Percentiles rank a stretch among this genome's conserved stretches.
Evolutionary conservation across 208 protist genomes (phyloP).

Genomic region (Polymyxa betae): DNA sequence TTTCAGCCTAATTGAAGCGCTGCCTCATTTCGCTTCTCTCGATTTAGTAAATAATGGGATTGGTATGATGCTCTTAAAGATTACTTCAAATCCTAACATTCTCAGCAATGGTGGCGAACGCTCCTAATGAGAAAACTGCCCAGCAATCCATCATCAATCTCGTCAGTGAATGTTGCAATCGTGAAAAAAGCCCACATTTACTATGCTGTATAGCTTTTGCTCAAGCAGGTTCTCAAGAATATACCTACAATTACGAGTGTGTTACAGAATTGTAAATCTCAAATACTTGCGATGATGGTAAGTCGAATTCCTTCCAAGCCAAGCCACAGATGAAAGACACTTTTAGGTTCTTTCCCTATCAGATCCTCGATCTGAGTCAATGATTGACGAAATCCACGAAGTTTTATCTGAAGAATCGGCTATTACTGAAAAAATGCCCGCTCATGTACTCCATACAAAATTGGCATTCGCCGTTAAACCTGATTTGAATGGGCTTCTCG

Average conservation of each 20-base stretch:
- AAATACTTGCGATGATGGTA: not conserved
- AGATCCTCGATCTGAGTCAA: not conserved
- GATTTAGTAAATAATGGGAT: slow-evolving; percentile 21
- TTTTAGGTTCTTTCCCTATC: not conserved
- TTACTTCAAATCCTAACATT: not conserved
- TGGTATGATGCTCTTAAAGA: not conserved
- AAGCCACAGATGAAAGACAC: not conserved
- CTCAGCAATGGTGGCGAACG: not conserved
- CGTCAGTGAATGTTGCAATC: not conserved
- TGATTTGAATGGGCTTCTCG: slow-evolving; percentile 52
- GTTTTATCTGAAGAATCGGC: not conserved
- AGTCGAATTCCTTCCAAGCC: not conserved
- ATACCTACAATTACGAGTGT: not conserved
- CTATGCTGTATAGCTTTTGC: not conserved
- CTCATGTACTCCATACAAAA: slow-evolving; percentile 43
- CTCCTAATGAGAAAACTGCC: not conserved
- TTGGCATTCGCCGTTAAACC: slow-evolving; percentile 49
- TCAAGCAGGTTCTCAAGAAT: not conserved
- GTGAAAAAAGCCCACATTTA: not conserved
- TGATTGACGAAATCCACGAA: not conserved
- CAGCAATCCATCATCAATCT: not conserved
- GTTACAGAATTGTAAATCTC: not conserved
- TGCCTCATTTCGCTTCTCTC: slow-evolving; percentile 4
- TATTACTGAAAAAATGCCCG: not conserved
- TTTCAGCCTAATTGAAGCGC: not conserved